phyloP scores from a whole-genome alignment of 331 rosid genomes.

The Malus hybrid region DNA sequence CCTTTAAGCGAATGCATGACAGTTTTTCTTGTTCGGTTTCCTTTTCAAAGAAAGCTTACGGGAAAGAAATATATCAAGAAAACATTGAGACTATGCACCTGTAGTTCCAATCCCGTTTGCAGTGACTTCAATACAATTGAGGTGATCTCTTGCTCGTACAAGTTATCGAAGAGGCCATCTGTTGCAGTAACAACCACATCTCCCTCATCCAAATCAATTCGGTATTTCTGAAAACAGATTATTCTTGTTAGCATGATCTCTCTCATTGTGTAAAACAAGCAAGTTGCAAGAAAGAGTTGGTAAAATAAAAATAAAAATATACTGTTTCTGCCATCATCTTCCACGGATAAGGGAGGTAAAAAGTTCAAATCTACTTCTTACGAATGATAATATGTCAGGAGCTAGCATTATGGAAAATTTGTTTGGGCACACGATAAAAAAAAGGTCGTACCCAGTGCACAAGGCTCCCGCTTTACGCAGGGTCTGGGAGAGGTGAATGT shows the following conservation, averaged over 20 bases:
- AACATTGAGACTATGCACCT: slow-evolving; percentile 32
- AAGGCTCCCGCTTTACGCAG: too few species aligned
- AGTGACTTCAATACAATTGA: slow-evolving; percentile 36
- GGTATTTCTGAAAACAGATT: slow-evolving; percentile 45
- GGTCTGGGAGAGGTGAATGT: too few species aligned
- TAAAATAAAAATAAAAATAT: neutral
- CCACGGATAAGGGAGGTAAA: neutral
- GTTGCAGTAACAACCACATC: slow-evolving; percentile 66
- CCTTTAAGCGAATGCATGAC: neutral
- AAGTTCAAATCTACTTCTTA: neutral
- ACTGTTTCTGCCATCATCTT: neutral
- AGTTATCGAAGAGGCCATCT: slow-evolving; percentile 79
- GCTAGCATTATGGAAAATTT: neutral
- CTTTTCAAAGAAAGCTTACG: neutral
- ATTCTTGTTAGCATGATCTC: neutral
- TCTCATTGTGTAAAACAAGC: neutral
- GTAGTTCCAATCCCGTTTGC: slow-evolving; percentile 39
- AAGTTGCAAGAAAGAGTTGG: neutral
- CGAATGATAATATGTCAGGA: neutral
- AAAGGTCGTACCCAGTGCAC: too few species aligned
- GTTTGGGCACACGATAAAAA: neutral
- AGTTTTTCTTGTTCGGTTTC: neutral
- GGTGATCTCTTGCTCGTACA: slow-evolving; percentile 68
- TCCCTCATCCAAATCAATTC: slow-evolving; percentile 51
- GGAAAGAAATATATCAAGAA: neutral